Evolutionary conservation across 1,284 basidiomycete species (phyloP).

Genomic region (Ceratobasidium sp.): DNA sequence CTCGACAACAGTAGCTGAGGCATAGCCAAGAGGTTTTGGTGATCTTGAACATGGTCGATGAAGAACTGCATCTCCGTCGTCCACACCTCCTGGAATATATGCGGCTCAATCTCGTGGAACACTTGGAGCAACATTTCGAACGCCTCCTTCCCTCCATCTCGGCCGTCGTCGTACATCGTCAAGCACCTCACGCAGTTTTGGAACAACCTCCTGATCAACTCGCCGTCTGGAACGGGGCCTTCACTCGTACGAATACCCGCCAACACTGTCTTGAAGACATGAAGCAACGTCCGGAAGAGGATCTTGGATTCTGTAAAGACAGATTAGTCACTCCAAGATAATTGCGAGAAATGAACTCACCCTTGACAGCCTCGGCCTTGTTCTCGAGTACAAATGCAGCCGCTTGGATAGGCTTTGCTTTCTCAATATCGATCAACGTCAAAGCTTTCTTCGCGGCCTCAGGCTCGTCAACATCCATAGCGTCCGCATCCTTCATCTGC

Average conservation of each 20-base stretch:
- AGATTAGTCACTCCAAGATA: slow-evolving; percentile 12
- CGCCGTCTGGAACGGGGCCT: slow-evolving; percentile 84
- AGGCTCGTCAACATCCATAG: slow-evolving; percentile 28
- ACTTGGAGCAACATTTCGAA: slow-evolving; percentile 87
- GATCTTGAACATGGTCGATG: slow-evolving; percentile 80
- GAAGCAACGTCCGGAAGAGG: slow-evolving; percentile 89
- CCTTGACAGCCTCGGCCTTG: slow-evolving; percentile 76
- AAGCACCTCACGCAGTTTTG: slow-evolving; percentile 87
- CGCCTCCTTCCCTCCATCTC: slow-evolving; percentile 82
- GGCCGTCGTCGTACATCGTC: slow-evolving; percentile 85
- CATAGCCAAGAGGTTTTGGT: slow-evolving; percentile 84
- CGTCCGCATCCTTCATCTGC: slow-evolving; percentile 23
- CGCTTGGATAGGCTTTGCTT: slow-evolving; percentile 77
- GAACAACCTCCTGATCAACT: slow-evolving; percentile 87
- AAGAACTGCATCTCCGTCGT: slow-evolving; percentile 90
- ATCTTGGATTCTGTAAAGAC: slow-evolving; percentile 76
- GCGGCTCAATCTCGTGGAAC: slow-evolving; percentile 83
- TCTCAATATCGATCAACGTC: slow-evolving; percentile 67
- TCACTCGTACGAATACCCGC: slow-evolving; percentile 83
- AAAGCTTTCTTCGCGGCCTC: slow-evolving; percentile 11
- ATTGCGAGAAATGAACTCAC: slow-evolving; percentile 57
- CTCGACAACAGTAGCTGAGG: slow-evolving; percentile 88
- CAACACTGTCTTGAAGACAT: slow-evolving; percentile 89
- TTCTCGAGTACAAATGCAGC: slow-evolving; percentile 80
- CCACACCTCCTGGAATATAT: slow-evolving; percentile 96